Evolutionary conservation across 1,139 yeast genomes (phyloP), one percentile per base, ranked within the genome.

Genomic region (Protomyces pachydermus): DNA sequence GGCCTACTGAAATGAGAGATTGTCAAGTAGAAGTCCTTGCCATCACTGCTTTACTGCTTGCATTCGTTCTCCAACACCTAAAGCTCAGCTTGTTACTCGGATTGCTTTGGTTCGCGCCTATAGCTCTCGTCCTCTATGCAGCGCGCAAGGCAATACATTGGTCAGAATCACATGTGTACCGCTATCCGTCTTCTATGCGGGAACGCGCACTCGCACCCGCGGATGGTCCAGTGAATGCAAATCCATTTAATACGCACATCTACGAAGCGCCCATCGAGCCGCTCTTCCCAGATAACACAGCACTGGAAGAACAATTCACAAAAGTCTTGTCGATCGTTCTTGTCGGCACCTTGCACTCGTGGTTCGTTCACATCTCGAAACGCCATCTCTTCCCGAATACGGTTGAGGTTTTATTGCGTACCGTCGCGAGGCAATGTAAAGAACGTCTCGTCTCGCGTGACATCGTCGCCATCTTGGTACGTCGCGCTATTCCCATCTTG

Each of bases 401-500:
- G 46, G 77, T 90, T 3, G 81, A 79, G 52, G 62, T 71, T 0
- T 82, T 84, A 61, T 72, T 91, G 35, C 76, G 81, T 9, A 67
- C 70, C 1, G 81, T 83, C 0, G 72, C 84, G 1, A 70, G 69
- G 6, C 74, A 75, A 20, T 67, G 89, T 4, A 79, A 80, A 25
- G 66, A 66, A 1, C 75, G 86, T 50, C 68, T 86, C 1, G 71
- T 69, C 0, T 69, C 72, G 0, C 68, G 84, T 1, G 90, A 89
- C 70, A 75, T 83, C 61, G 80, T 91, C 0, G 80, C 80, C 55
- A 71, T 89, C 39, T 67, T 87, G 2, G 85, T 88, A 0, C 75
- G 84, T 18, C 80, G 80, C 56, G 60, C 88, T 0, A 66, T 88
- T 3, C 97, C 97, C 0, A 71, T 85, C 0, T 28, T 90, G 1